Evolutionary conservation across 352 stramenopile species (phyloP).

Genomic region (Blastocystis sp.): DNA sequence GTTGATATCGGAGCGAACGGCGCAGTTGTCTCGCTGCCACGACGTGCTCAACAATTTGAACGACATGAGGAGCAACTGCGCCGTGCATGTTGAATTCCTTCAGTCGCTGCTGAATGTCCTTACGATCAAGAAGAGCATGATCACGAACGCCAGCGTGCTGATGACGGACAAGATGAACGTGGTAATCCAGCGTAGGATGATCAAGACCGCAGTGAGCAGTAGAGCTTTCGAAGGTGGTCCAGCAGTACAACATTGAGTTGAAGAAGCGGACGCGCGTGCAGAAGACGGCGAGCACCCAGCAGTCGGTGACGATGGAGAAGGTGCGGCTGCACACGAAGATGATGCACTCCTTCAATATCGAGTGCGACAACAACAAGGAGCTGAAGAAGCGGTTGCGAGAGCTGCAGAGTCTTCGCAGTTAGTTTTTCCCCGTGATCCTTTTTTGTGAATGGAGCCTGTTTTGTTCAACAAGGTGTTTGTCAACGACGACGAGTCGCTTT

Average conservation of each 20-base stretch:
- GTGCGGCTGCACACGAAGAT: conserved; percentile 28
- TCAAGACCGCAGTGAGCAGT: not conserved
- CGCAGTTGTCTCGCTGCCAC: conserved; percentile 32
- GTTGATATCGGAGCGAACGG: conserved; percentile 29
- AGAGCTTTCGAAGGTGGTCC: conserved; percentile 12
- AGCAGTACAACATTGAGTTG: conserved; percentile 61
- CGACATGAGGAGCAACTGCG: not conserved
- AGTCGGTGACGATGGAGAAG: conserved; percentile 37
- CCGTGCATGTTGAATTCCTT: conserved; percentile 21
- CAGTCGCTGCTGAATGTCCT: not conserved
- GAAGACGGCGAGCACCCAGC: not conserved
- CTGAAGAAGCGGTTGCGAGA: conserved; percentile 56
- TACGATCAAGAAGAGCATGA: not conserved
- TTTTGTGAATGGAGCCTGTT: conserved; percentile 68
- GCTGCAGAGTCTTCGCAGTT: conserved; percentile 27
- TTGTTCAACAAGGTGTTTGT: conserved; percentile 54
- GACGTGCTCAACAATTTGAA: conserved; percentile 47
- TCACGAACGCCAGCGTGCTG: not conserved
- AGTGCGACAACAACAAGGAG: conserved; percentile 62
- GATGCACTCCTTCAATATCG: conserved; percentile 42
- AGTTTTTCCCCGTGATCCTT: not conserved
- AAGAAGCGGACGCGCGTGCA: conserved; percentile 49
- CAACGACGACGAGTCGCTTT: conserved; percentile 11
- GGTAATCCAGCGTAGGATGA: conserved; percentile 41
- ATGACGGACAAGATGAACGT: not conserved